phyloP scores from a whole-genome alignment of 1,284 basidiomycete species.

The Cystobasidiaceae sp. region DNA sequence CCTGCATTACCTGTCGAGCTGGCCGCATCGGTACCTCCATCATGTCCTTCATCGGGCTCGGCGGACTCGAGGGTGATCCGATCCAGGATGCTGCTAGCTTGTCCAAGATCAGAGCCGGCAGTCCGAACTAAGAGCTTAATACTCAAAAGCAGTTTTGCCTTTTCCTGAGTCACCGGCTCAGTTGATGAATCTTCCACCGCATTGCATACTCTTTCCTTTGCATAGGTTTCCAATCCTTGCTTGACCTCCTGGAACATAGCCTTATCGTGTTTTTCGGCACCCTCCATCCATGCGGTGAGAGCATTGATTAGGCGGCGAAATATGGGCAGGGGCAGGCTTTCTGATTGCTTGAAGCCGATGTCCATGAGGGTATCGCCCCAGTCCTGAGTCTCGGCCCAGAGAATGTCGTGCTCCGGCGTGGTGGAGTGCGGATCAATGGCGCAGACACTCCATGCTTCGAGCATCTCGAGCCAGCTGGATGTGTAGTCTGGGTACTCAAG shows the following conservation, averaged over 20 bases:
- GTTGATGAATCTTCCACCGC: background rate
- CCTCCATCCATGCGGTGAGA: constrained; percentile 19
- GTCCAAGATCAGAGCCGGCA: background rate
- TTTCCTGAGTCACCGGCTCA: constrained; percentile 19
- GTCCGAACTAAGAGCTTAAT: background rate
- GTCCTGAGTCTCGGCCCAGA: constrained; percentile 25
- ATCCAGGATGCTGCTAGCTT: background rate
- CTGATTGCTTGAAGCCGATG: background rate
- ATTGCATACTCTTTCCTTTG: background rate
- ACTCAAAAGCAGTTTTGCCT: background rate
- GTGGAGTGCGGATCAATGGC: constrained; percentile 29
- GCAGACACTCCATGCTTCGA: constrained; percentile 19
- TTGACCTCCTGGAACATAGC: background rate
- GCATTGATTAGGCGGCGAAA: background rate
- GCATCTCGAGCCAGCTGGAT: constrained; percentile 11
- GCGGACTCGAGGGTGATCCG: background rate
- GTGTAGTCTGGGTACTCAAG: background rate
- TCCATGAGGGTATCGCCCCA: constrained; percentile 9
- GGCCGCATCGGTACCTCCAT: no score
- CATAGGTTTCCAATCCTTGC: background rate
- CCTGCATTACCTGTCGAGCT: background rate
- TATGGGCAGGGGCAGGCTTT: background rate
- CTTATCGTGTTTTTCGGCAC: constrained; percentile 1
- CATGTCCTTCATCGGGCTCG: no score
- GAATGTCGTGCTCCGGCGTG: constrained; percentile 27